Percentiles rank a stretch among this genome's conserved stretches.
Evolutionary conservation across 129 eudicot genomes (phyloP).

Genomic region (Helichrysum umbraculigerum): DNA sequence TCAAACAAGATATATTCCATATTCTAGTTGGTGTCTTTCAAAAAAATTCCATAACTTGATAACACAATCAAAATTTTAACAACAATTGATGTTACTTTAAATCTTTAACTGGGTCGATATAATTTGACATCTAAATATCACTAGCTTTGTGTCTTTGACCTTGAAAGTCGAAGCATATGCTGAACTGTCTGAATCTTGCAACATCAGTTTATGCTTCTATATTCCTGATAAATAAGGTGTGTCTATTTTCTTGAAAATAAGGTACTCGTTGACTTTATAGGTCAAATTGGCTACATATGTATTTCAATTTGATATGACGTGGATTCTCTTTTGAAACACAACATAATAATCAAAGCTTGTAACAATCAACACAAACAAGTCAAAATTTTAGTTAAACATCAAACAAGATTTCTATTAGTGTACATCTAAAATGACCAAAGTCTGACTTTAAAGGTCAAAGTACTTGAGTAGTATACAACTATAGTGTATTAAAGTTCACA

Average conservation of each 20-base stretch:
- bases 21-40: too few species aligned
- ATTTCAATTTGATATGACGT: not conserved
- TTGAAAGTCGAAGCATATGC: too few species aligned
- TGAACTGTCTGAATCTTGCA: too few species aligned
- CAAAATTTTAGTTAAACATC: not conserved
- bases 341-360: not conserved
- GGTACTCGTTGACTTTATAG: slow-evolving; percentile 5
- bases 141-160: too few species aligned
- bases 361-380: not conserved
- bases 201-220: slow-evolving; percentile 7
- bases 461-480: not conserved
- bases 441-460: not conserved
- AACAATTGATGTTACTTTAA: too few species aligned
- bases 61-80: too few species aligned
- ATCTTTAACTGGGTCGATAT: too few species aligned
- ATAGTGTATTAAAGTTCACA: not conserved
- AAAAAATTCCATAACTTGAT: too few species aligned
- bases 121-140: too few species aligned
- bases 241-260: not conserved
- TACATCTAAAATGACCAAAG: not conserved
- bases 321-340: not conserved
- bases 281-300: slow-evolving; percentile 21
- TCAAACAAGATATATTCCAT: too few species aligned
- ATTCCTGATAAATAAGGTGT: not conserved
- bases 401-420: not conserved